Evolutionary conservation across 306 rosid genomes (phyloP), one percentile per base, ranked within the genome.

Genomic region (Arachis stenosperma): DNA sequence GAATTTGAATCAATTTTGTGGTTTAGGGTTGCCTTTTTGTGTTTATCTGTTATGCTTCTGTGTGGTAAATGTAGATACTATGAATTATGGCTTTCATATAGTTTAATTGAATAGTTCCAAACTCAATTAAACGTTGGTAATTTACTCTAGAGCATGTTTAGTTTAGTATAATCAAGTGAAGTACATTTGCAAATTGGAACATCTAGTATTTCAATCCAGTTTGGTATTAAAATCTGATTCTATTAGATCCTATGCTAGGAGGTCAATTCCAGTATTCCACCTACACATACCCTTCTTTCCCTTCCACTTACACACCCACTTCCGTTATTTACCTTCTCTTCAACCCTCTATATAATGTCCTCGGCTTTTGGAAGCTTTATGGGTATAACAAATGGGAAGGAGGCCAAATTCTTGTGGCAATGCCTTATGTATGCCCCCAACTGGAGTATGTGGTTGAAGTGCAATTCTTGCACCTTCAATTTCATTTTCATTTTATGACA

Each of bases 1-100:
- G 47, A 70, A 5, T 10, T 17, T 70, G 60, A 14, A 46, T 48
- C 8, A n/a, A 14, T 44, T 40, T 17, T 74, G 22, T 40, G 9
- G 7, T 46, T 41, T 40, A 47, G 9, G 11, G 10, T 65, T 37
- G 17, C 33, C 37, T 33, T 22, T 48, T 4, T 43, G 9, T 40
- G 57, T 37, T 15, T 78, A 40, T 50, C 5, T 58, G 37, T 68
- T 29, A 40, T 68, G 70, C 52, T 9, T 76, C 58, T 30, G 8
- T 43, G 59, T 51, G 50, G 74, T 57, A 9, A n/a, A 14, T 65
- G 13, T 70, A 3, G 29, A 51, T 73, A 42, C 65, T 27, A 61
- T 33, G 29, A 52, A 52, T 52, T 52, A 52, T 52, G 7, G 57
- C 15, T 52, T 14, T 52, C 57, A 52, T 52, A 9, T 52, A 6